These are phyloP conservation scores for Aotearoamyces nothofagi DNA, from an alignment of 2,329 filamentous ascomycete genomes.

Conservation along the genomic window DNA sequence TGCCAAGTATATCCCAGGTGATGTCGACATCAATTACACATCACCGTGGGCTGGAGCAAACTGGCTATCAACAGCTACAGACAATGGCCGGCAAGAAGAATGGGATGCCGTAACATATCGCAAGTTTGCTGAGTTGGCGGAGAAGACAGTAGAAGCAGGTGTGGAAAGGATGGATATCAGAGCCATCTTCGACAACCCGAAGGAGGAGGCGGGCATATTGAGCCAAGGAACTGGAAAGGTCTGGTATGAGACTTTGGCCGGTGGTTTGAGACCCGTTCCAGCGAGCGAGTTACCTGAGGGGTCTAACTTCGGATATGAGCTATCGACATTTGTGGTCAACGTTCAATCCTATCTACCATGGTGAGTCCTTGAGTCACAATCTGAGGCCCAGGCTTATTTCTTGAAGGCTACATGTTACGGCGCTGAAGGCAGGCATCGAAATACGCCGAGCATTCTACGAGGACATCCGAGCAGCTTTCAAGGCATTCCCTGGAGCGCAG, in stretches of 20 bases:
- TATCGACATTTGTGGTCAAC: background rate
- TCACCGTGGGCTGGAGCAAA: conserved; percentile 61
- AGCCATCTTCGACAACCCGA: conserved; percentile 5
- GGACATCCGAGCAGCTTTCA: conserved; percentile 8
- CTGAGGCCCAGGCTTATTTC: too few species aligned
- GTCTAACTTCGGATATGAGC: background rate
- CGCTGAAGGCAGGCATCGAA: conserved; percentile 7
- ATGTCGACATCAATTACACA: conserved; percentile 77
- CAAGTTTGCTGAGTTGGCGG: conserved; percentile 11
- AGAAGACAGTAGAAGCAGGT: conserved; percentile 7
- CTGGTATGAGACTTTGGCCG: conserved; percentile 11
- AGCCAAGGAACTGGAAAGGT: conserved; percentile 17
- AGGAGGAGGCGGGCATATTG: conserved; percentile 17
- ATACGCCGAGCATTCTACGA: conserved; percentile 6
- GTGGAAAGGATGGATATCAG: conserved; percentile 4
- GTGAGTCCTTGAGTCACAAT: background rate
- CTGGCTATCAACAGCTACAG: conserved; percentile 4
- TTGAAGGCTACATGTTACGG: conserved; percentile 17
- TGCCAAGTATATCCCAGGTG: conserved; percentile 78
- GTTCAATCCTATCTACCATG: background rate
- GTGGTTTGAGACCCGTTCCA: background rate
- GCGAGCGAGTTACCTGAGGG: background rate
- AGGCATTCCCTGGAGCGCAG: conserved; percentile 5
- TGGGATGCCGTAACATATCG: conserved; percentile 6
- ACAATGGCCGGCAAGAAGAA: conserved; percentile 2